A percentile compares a stretch with the other conserved stretches of the same genome.
phyloP scores from a whole-genome alignment of 1,139 yeast species.

The Zygosaccharomyces pseudobailii region DNA sequence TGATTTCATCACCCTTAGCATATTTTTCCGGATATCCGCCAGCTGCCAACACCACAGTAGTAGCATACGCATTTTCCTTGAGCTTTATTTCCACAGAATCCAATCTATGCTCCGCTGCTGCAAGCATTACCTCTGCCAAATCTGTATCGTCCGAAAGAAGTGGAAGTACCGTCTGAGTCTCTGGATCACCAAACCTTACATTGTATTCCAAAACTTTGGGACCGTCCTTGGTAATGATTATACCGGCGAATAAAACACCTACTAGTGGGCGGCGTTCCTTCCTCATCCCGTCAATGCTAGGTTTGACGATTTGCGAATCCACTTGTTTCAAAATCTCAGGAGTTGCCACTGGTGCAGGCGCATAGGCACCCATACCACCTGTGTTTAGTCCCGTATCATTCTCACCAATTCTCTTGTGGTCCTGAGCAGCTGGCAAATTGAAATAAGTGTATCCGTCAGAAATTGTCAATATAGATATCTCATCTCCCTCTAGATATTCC shows the following conservation, averaged over 20 bases:
- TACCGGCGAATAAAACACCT: slow-evolving; percentile 95
- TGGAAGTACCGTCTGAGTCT: slow-evolving; percentile 94
- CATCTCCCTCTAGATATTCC: slow-evolving; percentile 95
- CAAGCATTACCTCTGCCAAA: slow-evolving; percentile 85
- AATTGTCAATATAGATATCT: slow-evolving; percentile 84
- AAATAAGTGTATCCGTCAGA: slow-evolving; percentile 91
- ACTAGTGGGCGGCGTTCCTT: slow-evolving; percentile 92
- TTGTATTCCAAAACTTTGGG: slow-evolving; percentile 96
- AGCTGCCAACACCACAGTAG: slow-evolving; percentile 95
- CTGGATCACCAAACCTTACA: slow-evolving; percentile 98
- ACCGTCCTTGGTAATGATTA: slow-evolving; percentile 77
- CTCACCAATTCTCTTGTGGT: slow-evolving; percentile 92
- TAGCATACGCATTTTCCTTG: slow-evolving; percentile 59
- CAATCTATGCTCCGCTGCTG: slow-evolving; percentile 91
- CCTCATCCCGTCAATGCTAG: slow-evolving; percentile 96
- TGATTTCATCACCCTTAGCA: slow-evolving; percentile 80
- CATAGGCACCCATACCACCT: slow-evolving; percentile 99
- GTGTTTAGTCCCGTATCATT: slow-evolving; percentile 94
- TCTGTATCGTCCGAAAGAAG: slow-evolving; percentile 78
- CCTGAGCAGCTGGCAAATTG: slow-evolving; percentile 96
- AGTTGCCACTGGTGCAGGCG: slow-evolving; percentile 97
- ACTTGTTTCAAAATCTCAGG: slow-evolving; percentile 64
- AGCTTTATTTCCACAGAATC: slow-evolving; percentile 73
- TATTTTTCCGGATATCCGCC: slow-evolving; percentile 94
- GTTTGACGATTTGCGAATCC: slow-evolving; percentile 69